These are phyloP conservation scores for Eucommia ulmoides DNA, from an alignment of 257 asterid genomes.

Conservation along the genomic window DNA sequence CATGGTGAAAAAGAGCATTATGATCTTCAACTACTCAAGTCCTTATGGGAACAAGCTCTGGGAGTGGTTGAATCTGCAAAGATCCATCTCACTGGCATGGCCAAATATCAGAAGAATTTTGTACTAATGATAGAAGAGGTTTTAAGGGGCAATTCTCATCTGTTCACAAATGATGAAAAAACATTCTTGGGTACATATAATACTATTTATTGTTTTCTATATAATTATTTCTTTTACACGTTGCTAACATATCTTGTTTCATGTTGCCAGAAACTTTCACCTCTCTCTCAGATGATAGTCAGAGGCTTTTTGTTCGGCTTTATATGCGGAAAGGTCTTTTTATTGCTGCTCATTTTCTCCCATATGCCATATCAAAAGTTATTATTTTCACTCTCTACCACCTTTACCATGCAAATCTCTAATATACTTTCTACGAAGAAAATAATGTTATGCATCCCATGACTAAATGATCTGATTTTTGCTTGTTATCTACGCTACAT, in stretches of 20 bases:
- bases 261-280: constrained; percentile 47
- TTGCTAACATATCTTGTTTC: constrained; percentile 11
- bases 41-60: constrained; percentile 42
- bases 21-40: constrained; percentile 31
- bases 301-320: constrained; percentile 74
- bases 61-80: constrained; percentile 39
- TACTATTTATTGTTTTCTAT: constrained; percentile 3
- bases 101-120: constrained; percentile 63
- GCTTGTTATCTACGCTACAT: too few species aligned
- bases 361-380: not conserved
- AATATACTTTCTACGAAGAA: too few species aligned
- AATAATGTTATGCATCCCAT: too few species aligned
- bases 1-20: constrained; percentile 18
- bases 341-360: not conserved
- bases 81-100: constrained; percentile 34
- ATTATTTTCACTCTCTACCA: not conserved
- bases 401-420: too few species aligned
- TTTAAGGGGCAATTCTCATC: constrained; percentile 45
- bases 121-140: constrained; percentile 60
- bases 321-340: constrained; percentile 75
- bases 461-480: too few species aligned
- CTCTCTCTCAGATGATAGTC: constrained; percentile 75
- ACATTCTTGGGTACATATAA: constrained; percentile 52
- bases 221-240: constrained; percentile 4
- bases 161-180: constrained; percentile 53